Evolutionary conservation across 2,329 filamentous ascomycete species (phyloP), one percentile per base, ranked within the genome.

Genomic region (Fusarium cyanostomum): DNA sequence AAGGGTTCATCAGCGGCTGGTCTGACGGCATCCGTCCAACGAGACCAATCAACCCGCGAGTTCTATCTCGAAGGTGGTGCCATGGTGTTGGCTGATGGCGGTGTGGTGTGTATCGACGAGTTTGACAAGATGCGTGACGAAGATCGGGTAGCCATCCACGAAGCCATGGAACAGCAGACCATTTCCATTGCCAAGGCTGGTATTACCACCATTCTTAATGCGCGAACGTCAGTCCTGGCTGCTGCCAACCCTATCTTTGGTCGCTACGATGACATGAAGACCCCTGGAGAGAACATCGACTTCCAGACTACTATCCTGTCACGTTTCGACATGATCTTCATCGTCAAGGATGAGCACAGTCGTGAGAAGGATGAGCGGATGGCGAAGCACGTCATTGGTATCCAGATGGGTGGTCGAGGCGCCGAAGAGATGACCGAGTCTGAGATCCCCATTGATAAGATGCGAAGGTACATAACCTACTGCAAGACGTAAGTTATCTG

Each of bases 81-180:
- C 28, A 98, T 99, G 95, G 95, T 99, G 4, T 86, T 99, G 15
- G 95, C 95, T 5, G 95, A 99, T 68, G 94, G 94, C 3, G 95
- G 95, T 70, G 94, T 98, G 1, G 95, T 98, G 9, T 98, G 95
- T 77, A 99, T 99, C 70, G 95, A 99, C 74, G 95, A 99, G 79
- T 99, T 99, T 74, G 95, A 99, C 81, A 99, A 99, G 83, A 99
- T 99, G 95, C 86, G 95, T 62, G 95, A 99, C 74, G 95, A 99
- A 77, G 95, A 99, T 71, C 87, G 95, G 69, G 95, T 98, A 7
- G 95, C 95, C 2, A 99, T 99, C 67, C 95, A 99, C 83, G 95
- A 99, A 85, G 95, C 95, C 56, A 99, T 99, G 95, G 95, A 99
- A 76, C 95, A 99, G 80, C 95, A 99, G 78, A 99, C 95, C 0